phyloP scores from a whole-genome alignment of 208 protist species.

The Wallacemonas sp. region DNA sequence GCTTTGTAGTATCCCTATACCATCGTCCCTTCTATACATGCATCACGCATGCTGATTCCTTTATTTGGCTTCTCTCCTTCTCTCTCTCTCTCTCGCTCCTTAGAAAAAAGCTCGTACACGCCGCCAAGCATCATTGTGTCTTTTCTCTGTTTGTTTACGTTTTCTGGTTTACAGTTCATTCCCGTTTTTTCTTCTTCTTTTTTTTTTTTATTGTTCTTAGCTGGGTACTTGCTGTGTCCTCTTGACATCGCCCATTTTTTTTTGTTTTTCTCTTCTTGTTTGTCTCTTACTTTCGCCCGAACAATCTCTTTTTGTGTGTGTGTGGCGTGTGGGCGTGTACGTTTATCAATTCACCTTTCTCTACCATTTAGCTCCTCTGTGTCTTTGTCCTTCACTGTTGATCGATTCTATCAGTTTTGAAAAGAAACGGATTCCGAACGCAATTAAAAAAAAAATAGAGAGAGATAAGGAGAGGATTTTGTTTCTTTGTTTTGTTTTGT shows the following conservation, averaged over 20 bases:
- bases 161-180: background rate
- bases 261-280: constrained; percentile 5
- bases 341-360: no score
- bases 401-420: no score
- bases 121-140: no score
- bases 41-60: background rate
- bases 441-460: no score
- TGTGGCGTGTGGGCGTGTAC: background rate
- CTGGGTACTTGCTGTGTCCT: no score
- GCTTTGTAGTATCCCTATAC: no score
- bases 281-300: no score
- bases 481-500: constrained; percentile 5
- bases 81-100: constrained; percentile 2
- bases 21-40: background rate
- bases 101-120: no score
- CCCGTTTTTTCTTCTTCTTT: constrained; percentile 8
- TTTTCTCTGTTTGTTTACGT: no score
- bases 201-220: constrained; percentile 3
- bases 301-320: no score
- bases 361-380: background rate
- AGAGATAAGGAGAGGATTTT: no score
- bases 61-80: background rate
- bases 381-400: background rate
- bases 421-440: no score
- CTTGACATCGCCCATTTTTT: background rate